Conservation (phyloP, 306 rosid genomes). For the Gynostemma pentaphyllum region DNA sequence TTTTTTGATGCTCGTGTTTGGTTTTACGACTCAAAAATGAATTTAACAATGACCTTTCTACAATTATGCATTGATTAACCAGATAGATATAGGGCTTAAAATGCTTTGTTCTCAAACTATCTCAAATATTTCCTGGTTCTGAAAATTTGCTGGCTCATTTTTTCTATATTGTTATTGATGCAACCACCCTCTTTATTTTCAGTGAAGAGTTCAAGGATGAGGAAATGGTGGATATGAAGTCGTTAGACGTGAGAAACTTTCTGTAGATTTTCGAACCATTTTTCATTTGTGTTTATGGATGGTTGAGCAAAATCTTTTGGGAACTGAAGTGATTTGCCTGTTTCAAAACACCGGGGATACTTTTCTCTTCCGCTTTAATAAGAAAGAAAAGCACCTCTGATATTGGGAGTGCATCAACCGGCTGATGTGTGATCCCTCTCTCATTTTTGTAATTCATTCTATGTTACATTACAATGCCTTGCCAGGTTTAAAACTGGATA, state of each 20-base stretch:
- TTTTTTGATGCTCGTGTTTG: too few relatives aligned
- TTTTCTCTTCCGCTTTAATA: slow-evolving; percentile 35
- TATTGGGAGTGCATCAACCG: slow-evolving; percentile 26
- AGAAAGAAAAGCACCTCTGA: slow-evolving; percentile 30
- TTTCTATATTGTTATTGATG: not conserved
- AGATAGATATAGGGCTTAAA: too few relatives aligned
- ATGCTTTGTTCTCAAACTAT: too few relatives aligned
- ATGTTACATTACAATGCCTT: slow-evolving; percentile 5
- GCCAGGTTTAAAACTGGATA: slow-evolving; percentile 11
- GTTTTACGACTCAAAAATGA: too few relatives aligned
- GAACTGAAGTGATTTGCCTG: slow-evolving; percentile 21
- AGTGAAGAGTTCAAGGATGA: slow-evolving; percentile 99
- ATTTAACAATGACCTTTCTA: too few relatives aligned
- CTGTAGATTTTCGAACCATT: slow-evolving; percentile 13
- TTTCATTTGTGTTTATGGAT: slow-evolving; percentile 8
- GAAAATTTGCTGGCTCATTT: not conserved
- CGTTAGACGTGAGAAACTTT: slow-evolving; percentile 87
- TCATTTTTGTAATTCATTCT: slow-evolving; percentile 2
- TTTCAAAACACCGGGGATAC: slow-evolving; percentile 28
- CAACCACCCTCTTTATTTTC: slow-evolving; percentile 20
- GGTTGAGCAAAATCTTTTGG: slow-evolving; percentile 20
- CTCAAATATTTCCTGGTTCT: not conserved
- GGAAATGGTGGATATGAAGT: slow-evolving; percentile 39
- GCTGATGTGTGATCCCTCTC: slow-evolving; percentile 20
- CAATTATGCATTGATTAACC: too few relatives aligned